A percentile compares a stretch with the other conserved stretches of the same genome.
Evolutionary conservation across 805 yeast genomes (phyloP).

Genomic region (Lachancea thermotolerans): DNA sequence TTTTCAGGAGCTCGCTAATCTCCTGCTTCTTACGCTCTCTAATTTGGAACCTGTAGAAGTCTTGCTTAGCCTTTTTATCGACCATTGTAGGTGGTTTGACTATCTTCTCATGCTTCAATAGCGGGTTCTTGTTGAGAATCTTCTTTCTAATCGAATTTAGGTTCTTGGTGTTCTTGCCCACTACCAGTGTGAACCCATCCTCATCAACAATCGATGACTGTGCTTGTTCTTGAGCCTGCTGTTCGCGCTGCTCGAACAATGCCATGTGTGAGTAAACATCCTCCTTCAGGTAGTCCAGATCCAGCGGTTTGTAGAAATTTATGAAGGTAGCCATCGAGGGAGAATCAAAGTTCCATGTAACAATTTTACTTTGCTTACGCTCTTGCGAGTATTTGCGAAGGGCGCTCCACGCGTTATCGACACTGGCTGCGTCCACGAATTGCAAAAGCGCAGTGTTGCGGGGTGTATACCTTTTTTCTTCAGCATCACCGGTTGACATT

Average conservation of each 20-base stretch:
- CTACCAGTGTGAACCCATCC: slow-evolving; percentile 90
- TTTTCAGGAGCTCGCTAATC: slow-evolving; percentile 76
- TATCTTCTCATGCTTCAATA: slow-evolving; percentile 26
- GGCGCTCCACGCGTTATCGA: slow-evolving; percentile 52
- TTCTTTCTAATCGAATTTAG: slow-evolving; percentile 36
- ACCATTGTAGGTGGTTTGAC: slow-evolving; percentile 35
- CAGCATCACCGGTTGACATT: slow-evolving; percentile 31
- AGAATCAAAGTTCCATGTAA: slow-evolving; percentile 32
- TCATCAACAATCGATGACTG: slow-evolving; percentile 71
- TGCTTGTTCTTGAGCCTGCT: slow-evolving; percentile 46
- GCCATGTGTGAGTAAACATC: slow-evolving; percentile 56
- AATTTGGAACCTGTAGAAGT: slow-evolving; percentile 93
- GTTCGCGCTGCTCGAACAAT: slow-evolving; percentile 66
- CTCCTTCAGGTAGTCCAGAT: slow-evolving; percentile 44
- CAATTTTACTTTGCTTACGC: slow-evolving; percentile 29
- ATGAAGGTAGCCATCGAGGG: slow-evolving; percentile 39
- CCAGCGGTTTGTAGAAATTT: slow-evolving; percentile 36
- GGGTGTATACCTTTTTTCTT: slow-evolving; percentile 45
- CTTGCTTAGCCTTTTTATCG: slow-evolving; percentile 66
- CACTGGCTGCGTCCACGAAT: slow-evolving; percentile 59
- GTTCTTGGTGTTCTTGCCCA: slow-evolving; percentile 78
- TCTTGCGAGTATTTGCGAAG: slow-evolving; percentile 51
- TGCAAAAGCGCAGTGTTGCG: slow-evolving; percentile 67
- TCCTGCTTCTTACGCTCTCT: slow-evolving; percentile 89
- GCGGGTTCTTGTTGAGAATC: slow-evolving; percentile 29